Evolutionary conservation across 371 early-diverging fungal species (phyloP).

Genomic region (Rhizopus sp.): DNA sequence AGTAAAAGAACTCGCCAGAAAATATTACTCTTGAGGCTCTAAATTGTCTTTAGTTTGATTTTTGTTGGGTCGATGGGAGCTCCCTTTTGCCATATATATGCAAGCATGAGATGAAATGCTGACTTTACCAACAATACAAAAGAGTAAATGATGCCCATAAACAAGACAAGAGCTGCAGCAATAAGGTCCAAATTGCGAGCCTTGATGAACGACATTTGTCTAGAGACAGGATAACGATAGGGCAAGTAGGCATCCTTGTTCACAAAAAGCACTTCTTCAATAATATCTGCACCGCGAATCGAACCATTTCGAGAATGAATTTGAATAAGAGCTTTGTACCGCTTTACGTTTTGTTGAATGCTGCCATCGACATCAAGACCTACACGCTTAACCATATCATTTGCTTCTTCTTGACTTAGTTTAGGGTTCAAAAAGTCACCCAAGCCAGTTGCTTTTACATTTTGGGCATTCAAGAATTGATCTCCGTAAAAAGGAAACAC

Average conservation of each 20-base stretch:
- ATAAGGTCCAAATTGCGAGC: constrained; percentile 29
- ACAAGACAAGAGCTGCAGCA: neutral
- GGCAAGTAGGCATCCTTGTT: constrained; percentile 13
- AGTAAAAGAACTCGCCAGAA: no score
- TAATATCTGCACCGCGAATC: constrained; percentile 20
- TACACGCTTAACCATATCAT: neutral
- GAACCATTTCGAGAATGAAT: constrained; percentile 17
- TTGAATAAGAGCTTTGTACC: constrained; percentile 30
- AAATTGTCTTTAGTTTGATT: no score
- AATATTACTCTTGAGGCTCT: no score
- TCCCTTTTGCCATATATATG: no score
- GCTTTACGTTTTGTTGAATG: constrained; percentile 8
- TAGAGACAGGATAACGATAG: constrained; percentile 19
- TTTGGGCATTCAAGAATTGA: constrained; percentile 31
- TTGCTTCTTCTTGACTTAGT: constrained; percentile 6
- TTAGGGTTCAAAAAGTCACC: constrained; percentile 11
- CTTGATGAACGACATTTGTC: constrained; percentile 30
- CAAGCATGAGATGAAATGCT: no score
- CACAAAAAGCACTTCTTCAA: constrained; percentile 35
- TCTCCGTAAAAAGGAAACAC: constrained; percentile 43
- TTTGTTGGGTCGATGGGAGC: no score
- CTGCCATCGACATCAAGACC: constrained; percentile 5
- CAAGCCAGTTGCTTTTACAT: constrained; percentile 9
- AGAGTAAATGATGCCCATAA: no score
- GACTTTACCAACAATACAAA: no score